Evolutionary conservation across 2,329 filamentous ascomycete genomes (phyloP).

Genomic region (Microsporum audouinii): DNA sequence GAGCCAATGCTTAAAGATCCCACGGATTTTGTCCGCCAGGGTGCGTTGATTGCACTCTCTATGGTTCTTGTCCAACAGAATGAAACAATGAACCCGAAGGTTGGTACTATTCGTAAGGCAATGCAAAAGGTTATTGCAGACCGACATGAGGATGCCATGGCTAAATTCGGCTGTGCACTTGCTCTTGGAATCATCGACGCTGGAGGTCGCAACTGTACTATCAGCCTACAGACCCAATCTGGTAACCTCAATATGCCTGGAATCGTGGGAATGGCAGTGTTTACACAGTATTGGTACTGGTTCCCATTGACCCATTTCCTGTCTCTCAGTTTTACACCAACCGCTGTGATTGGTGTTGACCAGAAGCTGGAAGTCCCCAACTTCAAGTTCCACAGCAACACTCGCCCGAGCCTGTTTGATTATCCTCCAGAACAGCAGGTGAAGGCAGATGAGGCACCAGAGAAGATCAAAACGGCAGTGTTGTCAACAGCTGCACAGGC

Average conservation of each 20-base stretch:
- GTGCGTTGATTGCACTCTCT: slow-evolving; percentile 80
- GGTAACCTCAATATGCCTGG: slow-evolving; percentile 98
- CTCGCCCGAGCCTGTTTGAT: slow-evolving; percentile 88
- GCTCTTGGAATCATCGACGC: slow-evolving; percentile 96
- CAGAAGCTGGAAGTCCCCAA: slow-evolving; percentile 85
- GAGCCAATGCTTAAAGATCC: slow-evolving; percentile 99
- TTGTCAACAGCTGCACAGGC: slow-evolving; percentile 94
- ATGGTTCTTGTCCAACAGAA: slow-evolving; percentile 99
- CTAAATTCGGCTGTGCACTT: slow-evolving; percentile 90
- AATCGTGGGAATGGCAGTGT: slow-evolving; percentile 94
- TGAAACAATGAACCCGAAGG: slow-evolving; percentile 96
- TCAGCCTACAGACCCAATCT: slow-evolving; percentile 92
- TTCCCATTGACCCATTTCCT: slow-evolving; percentile 98
- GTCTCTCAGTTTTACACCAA: slow-evolving; percentile 91
- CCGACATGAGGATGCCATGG: slow-evolving; percentile 97
- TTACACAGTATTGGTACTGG: slow-evolving; percentile 99
- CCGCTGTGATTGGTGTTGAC: slow-evolving; percentile 87
- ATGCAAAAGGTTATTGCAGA: slow-evolving; percentile 89
- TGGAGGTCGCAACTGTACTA: slow-evolving; percentile 95
- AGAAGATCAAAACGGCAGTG: slow-evolving; percentile 89
- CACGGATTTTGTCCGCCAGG: slow-evolving; percentile 94
- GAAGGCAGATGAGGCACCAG: slow-evolving; percentile 84
- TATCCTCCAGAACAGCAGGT: slow-evolving; percentile 95
- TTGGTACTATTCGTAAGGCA: slow-evolving; percentile 78
- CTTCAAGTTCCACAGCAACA: slow-evolving; percentile 93